Base-by-base conservation (phyloP, 208 protist genomes). In the Leishmania major region DNA sequence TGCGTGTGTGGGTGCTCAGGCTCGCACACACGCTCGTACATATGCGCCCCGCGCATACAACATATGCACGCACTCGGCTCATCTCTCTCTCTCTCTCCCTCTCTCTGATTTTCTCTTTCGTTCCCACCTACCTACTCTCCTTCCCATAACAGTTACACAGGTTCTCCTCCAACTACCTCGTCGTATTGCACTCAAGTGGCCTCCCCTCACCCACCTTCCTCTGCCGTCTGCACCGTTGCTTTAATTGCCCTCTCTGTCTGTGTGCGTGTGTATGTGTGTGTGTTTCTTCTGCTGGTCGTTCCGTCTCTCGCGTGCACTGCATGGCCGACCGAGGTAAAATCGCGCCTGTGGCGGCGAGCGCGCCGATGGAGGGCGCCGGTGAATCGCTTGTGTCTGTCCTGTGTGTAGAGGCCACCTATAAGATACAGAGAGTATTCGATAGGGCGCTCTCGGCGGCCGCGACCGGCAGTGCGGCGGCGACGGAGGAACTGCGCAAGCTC, bases 281-380 rank as follows among this genome's bases (percentile, higher is more conserved):
- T 49, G 45, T 49, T 49, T 69, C n/a, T 69, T 69, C n/a, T n/a
- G 37, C 28, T 45, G 0, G n/a, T 47, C 45, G 25, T 17, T 47
- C 40, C 59, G 40, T 67, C n/a, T 7, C 64, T 37, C 28, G 35
- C 55, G 3, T 25, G 51, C 57, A 11, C 19, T 45, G 37, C 43
- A 78, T 77, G 80, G 37, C 74, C 10, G 53, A 76, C 43, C 28
- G 35, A 31, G 25, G 57, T 47, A 71, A 85, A 66, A 85, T 85
- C 77, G 77, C 69, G 82, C 72, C 31, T 77, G 78, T 84, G 81
- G 53, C 80, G 75, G 45, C 49, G 57, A n/a, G 37, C 59, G 81
- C 59, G 37, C 81, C 69, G 35, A n/a, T 59, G 37, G 69, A 60
- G 6, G 51, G 6, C n/a, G 62, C 17, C 67, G 59, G 25, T 45